Conservation (phyloP, 306 rosid species). For the Glycine latifolia region DNA sequence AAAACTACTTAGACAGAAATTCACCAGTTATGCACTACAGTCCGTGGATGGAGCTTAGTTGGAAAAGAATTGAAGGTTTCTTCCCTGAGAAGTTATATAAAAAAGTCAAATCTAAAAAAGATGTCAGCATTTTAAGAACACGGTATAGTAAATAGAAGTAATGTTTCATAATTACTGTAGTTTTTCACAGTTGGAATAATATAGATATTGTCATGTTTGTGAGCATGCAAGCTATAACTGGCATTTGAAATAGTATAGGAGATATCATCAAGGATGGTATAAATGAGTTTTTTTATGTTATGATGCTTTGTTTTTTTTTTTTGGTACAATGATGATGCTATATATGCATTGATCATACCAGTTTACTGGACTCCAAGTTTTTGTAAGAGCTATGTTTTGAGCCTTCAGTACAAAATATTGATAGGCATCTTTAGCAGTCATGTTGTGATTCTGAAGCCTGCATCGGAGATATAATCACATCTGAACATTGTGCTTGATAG, state of each 20-base stretch:
- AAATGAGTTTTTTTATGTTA: not conserved
- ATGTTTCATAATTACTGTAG: not conserved
- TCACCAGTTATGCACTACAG: conserved; percentile 96
- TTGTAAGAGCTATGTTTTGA: conserved; percentile 81
- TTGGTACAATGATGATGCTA: not conserved
- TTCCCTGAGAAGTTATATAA: conserved; percentile 74
- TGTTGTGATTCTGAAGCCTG: conserved; percentile 74
- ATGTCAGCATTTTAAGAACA: conserved; percentile 2
- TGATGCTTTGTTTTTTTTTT: not conserved
- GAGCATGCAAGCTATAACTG: conserved; percentile 21
- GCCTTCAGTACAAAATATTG: conserved; percentile 87
- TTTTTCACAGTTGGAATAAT: not conserved
- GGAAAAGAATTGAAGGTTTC: conserved; percentile 89
- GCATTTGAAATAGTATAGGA: conserved; percentile 3
- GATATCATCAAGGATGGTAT: conserved; percentile 12
- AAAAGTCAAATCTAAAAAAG: conserved; percentile 32
- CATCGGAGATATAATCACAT: conserved; percentile 39
- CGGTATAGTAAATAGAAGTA: conserved; percentile 7
- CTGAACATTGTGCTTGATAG: conserved; percentile 36
- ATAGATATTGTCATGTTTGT: not conserved
- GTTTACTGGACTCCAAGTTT: conserved; percentile 92
- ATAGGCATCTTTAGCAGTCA: conserved; percentile 84
- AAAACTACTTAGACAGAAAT: conserved; percentile 43
- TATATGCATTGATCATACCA: conserved; percentile 65
- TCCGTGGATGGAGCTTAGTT: conserved; percentile 77